Percentiles rank a stretch among this genome's conserved stretches.
These are phyloP conservation scores for Pachyrhizus erosus DNA, from an alignment of 306 rosid species.

Conservation along the genomic window DNA sequence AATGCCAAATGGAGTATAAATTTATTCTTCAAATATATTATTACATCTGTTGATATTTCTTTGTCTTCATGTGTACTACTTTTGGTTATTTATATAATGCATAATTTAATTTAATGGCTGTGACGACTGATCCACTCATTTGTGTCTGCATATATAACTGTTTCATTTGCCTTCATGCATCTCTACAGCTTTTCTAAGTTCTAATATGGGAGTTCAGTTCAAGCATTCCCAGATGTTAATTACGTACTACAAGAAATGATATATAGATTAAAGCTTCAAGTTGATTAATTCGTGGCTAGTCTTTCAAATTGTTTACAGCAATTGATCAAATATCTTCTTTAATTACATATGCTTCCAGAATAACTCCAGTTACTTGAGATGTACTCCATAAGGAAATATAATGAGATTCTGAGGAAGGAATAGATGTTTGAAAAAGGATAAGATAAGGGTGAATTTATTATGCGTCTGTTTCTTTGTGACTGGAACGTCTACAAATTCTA, in stretches of 20 bases:
- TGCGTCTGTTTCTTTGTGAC: not conserved
- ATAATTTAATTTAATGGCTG: not conserved
- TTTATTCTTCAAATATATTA: not conserved
- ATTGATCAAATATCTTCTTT: not conserved
- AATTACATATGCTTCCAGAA: not conserved
- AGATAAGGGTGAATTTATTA: not conserved
- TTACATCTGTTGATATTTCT: conserved; percentile 12
- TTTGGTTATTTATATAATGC: not conserved
- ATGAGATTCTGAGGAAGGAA: not conserved
- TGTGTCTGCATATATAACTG: not conserved
- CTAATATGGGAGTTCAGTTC: not conserved
- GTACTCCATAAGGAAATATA: not conserved
- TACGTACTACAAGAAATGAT: not conserved
- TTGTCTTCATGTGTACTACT: not conserved
- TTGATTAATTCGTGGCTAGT: not conserved
- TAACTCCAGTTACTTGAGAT: not conserved
- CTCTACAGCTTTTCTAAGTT: not conserved
- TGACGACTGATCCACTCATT: conserved; percentile 13
- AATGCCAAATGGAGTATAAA: not conserved
- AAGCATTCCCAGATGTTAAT: not conserved
- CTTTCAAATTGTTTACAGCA: not conserved
- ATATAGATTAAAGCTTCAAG: not conserved
- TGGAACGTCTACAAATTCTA: not conserved
- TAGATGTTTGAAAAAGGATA: not conserved
- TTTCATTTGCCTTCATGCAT: conserved; percentile 25